Base-by-base conservation (phyloP, 1,284 basidiomycete genomes). In the Pascua guehoae region DNA sequence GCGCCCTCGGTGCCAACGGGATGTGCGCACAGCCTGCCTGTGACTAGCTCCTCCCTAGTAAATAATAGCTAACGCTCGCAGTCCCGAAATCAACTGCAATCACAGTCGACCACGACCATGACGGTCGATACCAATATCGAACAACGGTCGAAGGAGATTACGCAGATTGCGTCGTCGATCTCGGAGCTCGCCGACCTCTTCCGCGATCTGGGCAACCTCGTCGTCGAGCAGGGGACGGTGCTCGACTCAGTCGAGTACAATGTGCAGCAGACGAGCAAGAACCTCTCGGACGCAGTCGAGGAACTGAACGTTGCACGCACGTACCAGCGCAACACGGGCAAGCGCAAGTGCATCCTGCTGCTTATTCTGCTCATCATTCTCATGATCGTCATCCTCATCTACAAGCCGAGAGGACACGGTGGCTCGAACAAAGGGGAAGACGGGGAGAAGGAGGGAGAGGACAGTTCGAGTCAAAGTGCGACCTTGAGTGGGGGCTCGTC, bases 171-270 rank as follows among this genome's bases (percentile, higher is more conserved):
- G 0, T 86, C 88, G 63, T 93, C 89, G 12, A 98, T 99, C 66
- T 84, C 88, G 40, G 85, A 87, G 49, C 83, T 99, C 18, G 94
- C 94, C 1, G 92, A 95, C 69, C 84, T 99, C 45, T 99, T 99
- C 82, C 91, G 94, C 67, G 96, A 99, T 72, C 81, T 99, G 42
- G 88, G 88, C 18, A 84, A 83, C 42, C 84, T 99, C 59, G 92
- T 99, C 55, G 97, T 98, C 63, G 96, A 98, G 76, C 96, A 99
- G 73, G 96, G 96, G 12, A 97, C 95, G 10, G 83, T 99, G 53
- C 82, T 98, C 56, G 96, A 98, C 76, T 89, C 90, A 43, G 86
- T 98, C 56, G 96, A 99, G 77, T 98, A 92, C 78, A 98, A 99
- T 73, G 91, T 98, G 55, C 92, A 98, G 73, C 87, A 89, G 74